Evolutionary conservation across 2,329 filamentous ascomycete genomes (phyloP).

Genomic region (Cladosporium oxysporum): DNA sequence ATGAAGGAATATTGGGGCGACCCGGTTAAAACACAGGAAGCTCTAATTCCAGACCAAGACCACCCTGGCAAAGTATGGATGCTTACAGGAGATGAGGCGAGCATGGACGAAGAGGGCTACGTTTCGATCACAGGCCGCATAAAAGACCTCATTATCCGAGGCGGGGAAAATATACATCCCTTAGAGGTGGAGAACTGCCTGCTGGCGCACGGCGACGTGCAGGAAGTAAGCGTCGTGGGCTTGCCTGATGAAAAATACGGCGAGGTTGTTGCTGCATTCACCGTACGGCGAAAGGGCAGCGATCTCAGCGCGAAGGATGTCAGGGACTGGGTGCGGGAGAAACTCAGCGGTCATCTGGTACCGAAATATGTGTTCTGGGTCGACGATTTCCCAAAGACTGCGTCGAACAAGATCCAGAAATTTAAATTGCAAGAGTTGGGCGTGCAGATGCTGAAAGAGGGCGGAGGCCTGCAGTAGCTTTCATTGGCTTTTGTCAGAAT

Average conservation of each 20-base stretch:
- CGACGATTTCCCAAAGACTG: slow-evolving; percentile 86
- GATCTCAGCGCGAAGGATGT: slow-evolving; percentile 61
- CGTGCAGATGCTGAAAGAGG: slow-evolving; percentile 48
- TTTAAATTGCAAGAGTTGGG: slow-evolving; percentile 77
- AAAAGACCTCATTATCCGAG: slow-evolving; percentile 93
- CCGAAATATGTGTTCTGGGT: slow-evolving; percentile 91
- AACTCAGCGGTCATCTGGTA: slow-evolving; percentile 72
- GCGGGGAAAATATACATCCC: slow-evolving; percentile 94
- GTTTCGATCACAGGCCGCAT: slow-evolving; percentile 86
- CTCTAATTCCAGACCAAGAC: slow-evolving; percentile 59
- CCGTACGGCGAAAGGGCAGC: slow-evolving; percentile 57
- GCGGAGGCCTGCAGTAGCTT: slow-evolving; percentile 32
- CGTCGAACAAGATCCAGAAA: slow-evolving; percentile 96
- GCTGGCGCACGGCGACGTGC: slow-evolving; percentile 68
- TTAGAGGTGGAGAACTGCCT: slow-evolving; percentile 89
- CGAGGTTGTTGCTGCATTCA: slow-evolving; percentile 82
- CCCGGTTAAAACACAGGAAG: slow-evolving; percentile 66
- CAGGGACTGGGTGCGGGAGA: slow-evolving; percentile 69
- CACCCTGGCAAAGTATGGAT: slow-evolving; percentile 73
- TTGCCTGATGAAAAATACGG: slow-evolving; percentile 80
- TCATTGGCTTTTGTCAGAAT: background rate
- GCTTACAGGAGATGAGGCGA: slow-evolving; percentile 87
- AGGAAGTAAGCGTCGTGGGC: slow-evolving; percentile 80
- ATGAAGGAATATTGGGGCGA: slow-evolving; percentile 94
- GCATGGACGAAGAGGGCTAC: slow-evolving; percentile 80